Percentiles rank a stretch among this genome's conserved stretches.
Evolutionary conservation across 805 yeast genomes (phyloP).

Genomic region (Teunomyces barrocoloradensis): DNA sequence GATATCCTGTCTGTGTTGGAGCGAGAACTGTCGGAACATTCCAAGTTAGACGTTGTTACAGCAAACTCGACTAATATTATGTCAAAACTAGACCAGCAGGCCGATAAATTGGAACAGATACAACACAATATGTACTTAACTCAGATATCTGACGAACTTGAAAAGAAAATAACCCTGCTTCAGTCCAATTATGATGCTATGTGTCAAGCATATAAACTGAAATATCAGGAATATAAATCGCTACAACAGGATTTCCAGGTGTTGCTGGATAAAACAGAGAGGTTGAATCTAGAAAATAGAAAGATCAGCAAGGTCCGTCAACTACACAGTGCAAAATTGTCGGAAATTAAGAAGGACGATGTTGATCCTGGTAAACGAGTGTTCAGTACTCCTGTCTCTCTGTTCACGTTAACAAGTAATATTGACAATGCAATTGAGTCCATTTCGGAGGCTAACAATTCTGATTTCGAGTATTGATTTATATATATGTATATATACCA

Average conservation of each 20-base stretch:
- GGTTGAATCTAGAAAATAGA: constrained; percentile 6
- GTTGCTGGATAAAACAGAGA: constrained; percentile 15
- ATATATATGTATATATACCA: constrained; percentile 5
- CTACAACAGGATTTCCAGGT: constrained; percentile 21
- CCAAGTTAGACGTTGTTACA: constrained; percentile 2
- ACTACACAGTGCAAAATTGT: constrained; percentile 19
- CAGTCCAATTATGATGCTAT: constrained; percentile 16
- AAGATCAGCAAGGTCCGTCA: constrained; percentile 19
- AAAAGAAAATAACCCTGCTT: constrained; percentile 1
- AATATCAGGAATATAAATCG: constrained; percentile 19
- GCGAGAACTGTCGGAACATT: constrained; percentile 1
- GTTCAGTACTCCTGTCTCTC: constrained; percentile 24
- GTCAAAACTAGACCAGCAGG: not conserved
- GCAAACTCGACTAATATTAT: not conserved
- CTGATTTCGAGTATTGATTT: constrained; percentile 11
- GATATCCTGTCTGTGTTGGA: constrained; percentile 8
- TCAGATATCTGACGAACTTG: not conserved
- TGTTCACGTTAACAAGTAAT: not conserved
- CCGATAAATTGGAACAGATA: not conserved
- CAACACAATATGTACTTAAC: not conserved
- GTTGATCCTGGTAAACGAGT: constrained; percentile 18
- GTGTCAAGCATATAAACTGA: constrained; percentile 20
- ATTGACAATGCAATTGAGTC: constrained; percentile 5
- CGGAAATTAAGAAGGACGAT: constrained; percentile 9
- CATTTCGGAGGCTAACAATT: constrained; percentile 13